Evolutionary conservation across 2,329 filamentous ascomycete species (phyloP), one percentile per base, ranked within the genome.

Genomic region (Verticillium longisporum): DNA sequence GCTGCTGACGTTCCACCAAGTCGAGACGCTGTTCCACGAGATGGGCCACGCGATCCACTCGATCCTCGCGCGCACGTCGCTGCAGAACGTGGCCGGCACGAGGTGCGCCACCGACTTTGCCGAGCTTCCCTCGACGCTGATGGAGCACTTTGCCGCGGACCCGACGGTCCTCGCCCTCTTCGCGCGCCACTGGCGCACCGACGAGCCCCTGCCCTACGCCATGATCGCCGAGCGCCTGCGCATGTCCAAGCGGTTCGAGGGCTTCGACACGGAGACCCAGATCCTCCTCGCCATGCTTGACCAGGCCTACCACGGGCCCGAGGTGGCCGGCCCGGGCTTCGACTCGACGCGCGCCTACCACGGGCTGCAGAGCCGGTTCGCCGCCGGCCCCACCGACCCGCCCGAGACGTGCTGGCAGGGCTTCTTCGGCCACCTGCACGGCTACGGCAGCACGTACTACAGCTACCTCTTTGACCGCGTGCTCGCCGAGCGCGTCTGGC

Each of bases 41-140:
- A 99, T 99, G 96, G 95, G 95, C 60, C 95, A 99, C 73, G 96
- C 94, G 1, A 84, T 99, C 53, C 95, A 99, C 77, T 97, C 92
- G 15, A 90, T 99, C 68, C 85, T 98, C 31, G 95, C 94, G 13
- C 88, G 95, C 62, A 99, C 95, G 0, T 85, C 87, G 6, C 86
- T 98, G 62, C 95, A 99, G 73, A 96, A 96, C 66, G 94, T 99
- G 26, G 89, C 91, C 0, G 95, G 95, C 60, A 99, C 95, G 1
- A 87, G 95, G 60, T 98, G 95, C 73, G 92, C 94, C 2, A 99
- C 95, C 1, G 95, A 99, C 75, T 94, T 99, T 68, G 92, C 95
- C 33, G 95, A 99, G 77, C 83, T 99, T 6, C 95, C 95, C 1
- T 97, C 92, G 0, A 94, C 97, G 0, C 80, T 99, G 31, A 98